Conservation (phyloP, 78 protist genomes). For the Dictyostelium capitatum region DNA sequence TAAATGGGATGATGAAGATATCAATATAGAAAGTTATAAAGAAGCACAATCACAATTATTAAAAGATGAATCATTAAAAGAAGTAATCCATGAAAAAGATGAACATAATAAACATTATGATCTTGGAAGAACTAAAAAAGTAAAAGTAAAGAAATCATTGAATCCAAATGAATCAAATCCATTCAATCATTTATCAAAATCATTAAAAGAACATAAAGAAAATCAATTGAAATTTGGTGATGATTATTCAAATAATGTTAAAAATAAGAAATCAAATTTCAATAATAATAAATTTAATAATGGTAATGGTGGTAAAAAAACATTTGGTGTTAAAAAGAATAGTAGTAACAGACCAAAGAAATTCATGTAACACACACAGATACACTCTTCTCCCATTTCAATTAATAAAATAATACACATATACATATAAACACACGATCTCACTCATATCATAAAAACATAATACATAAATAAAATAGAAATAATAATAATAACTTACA, state of each 20-base stretch:
- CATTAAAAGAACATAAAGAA: constrained; percentile 28
- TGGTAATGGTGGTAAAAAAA: neutral
- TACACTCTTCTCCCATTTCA: too few relatives aligned
- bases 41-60: constrained; percentile 36
- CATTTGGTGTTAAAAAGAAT: neutral
- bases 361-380: neutral
- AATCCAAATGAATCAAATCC: neutral
- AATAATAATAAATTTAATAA: too few relatives aligned
- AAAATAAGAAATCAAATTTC: neutral
- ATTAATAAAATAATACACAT: too few relatives aligned
- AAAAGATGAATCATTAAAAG: constrained; percentile 39
- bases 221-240: constrained; percentile 23
- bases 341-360: constrained; percentile 24
- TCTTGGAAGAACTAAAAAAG: constrained; percentile 71
- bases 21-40: constrained; percentile 12
- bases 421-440: too few relatives aligned
- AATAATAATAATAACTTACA: too few relatives aligned
- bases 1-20: constrained; percentile 40
- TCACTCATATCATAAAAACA: too few relatives aligned
- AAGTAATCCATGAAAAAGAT: constrained; percentile 28
- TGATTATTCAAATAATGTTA: neutral
- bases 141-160: constrained; percentile 16
- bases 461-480: too few relatives aligned
- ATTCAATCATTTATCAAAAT: neutral
- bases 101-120: constrained; percentile 62